Evolutionary conservation across 179 eudicot genomes (phyloP).

Genomic region (Camellia oleifera): DNA sequence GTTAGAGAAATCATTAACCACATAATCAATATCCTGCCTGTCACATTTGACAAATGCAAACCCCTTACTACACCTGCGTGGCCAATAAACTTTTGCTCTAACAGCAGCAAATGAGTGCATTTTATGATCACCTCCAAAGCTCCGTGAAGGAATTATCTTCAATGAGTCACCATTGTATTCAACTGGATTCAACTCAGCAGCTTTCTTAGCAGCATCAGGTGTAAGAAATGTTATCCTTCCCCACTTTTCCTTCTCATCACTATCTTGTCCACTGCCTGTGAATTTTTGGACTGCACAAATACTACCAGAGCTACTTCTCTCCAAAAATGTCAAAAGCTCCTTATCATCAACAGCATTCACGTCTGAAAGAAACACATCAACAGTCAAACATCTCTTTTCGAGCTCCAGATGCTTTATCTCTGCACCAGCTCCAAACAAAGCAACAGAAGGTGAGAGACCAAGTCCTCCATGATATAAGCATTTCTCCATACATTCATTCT

Average conservation of each 20-base stretch:
- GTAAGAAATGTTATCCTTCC: constrained; percentile 77
- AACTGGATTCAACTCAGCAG: constrained; percentile 39
- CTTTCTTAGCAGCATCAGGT: constrained; percentile 76
- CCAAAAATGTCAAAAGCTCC: constrained; percentile 59
- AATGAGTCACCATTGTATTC: constrained; percentile 45
- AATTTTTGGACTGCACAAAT: constrained; percentile 62
- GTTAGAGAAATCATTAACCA: constrained; percentile 50
- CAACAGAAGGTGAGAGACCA: constrained; percentile 61
- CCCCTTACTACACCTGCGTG: constrained; percentile 78
- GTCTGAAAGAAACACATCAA: constrained; percentile 60
- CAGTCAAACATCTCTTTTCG: constrained; percentile 71
- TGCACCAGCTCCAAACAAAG: constrained; percentile 88
- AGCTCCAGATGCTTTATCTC: constrained; percentile 92
- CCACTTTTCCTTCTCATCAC: constrained; percentile 68
- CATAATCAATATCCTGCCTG: constrained; percentile 34
- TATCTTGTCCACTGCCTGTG: constrained; percentile 34
- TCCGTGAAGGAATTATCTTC: constrained; percentile 46
- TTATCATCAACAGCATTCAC: constrained; percentile 53
- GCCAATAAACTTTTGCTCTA: constrained; percentile 80
- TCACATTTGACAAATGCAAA: constrained; percentile 60
- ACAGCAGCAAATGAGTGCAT: constrained; percentile 60
- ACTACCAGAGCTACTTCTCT: constrained; percentile 35
- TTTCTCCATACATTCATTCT: constrained; percentile 77
- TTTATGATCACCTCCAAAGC: constrained; percentile 49
- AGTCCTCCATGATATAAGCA: constrained; percentile 68